phyloP scores from a whole-genome alignment of 805 yeast genomes.

The Yamadazyma ubonensis region DNA sequence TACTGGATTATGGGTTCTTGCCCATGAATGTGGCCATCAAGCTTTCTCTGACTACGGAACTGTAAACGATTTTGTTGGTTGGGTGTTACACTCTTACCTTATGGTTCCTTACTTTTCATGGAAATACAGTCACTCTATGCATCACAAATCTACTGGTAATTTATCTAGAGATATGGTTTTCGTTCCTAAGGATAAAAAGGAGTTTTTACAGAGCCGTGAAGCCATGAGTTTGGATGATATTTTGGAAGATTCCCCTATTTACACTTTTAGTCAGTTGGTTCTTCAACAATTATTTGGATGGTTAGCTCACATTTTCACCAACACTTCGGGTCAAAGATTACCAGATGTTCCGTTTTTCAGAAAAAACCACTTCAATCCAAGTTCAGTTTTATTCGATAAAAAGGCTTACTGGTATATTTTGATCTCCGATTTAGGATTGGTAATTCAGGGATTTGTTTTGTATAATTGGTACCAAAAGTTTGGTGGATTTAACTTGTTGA shows the following conservation, averaged over 20 bases:
- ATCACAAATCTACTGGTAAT: conserved; percentile 89
- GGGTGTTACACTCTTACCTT: conserved; percentile 76
- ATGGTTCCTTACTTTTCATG: conserved; percentile 86
- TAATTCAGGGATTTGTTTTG: conserved; percentile 49
- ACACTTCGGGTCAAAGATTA: conserved; percentile 68
- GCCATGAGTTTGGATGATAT: conserved; percentile 49
- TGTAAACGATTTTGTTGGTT: conserved; percentile 78
- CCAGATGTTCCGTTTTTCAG: conserved; percentile 44
- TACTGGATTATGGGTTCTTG: conserved; percentile 79
- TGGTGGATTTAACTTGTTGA: conserved; percentile 61
- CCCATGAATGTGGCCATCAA: conserved; percentile 90
- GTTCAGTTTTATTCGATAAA: conserved; percentile 70
- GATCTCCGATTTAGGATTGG: conserved; percentile 70
- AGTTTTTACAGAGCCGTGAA: conserved; percentile 43
- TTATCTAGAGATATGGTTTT: conserved; percentile 80
- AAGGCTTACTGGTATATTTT: conserved; percentile 71
- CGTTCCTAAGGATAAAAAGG: conserved; percentile 67
- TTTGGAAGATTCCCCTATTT: conserved; percentile 73
- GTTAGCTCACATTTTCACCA: conserved; percentile 61
- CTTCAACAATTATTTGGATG: conserved; percentile 79
- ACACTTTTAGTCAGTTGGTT: conserved; percentile 54
- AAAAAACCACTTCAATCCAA: conserved; percentile 70
- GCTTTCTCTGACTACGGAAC: conserved; percentile 73
- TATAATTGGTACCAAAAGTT: conserved; percentile 60
- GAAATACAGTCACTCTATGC: conserved; percentile 82